Evolutionary conservation across 495 filamentous ascomycete species (phyloP), one percentile per base, ranked within the genome.

Genomic region (Penicillium cinerascens): DNA sequence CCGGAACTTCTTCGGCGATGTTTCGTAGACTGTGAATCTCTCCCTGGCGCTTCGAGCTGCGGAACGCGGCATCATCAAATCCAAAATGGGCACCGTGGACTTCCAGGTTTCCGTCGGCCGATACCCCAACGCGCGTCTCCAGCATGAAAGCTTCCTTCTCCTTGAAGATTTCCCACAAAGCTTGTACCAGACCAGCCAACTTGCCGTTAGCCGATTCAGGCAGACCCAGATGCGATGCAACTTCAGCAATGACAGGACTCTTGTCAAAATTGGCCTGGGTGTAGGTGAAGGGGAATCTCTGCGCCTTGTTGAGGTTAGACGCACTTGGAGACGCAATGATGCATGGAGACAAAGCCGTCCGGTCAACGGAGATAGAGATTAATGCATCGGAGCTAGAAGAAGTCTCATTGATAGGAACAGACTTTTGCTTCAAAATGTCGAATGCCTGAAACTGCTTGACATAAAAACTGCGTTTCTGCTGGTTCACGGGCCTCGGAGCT

Each of bases 51-150:
- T 75, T 75, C 0, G 72, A 74, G 67, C 81, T 86, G 42, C 81
- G 78, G 63, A 82, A 86, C 8, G 88, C 87, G 6, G 89, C 88
- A 68, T 92, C 87, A 67, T 93, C 90, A 67, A 92, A 91, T 27
- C 79, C 79, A 60, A 89, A 84, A 4, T 66, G 70, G 5, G 82
- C 76, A 37, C 71, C 65, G 21, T 73, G 69, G 15, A 87, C 74
- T 43, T 76, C 76, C 7, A 82, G 42, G 3, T 54, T 58, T 15
- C 74, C 71, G n/a, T 70, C 42, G 1, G 67, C 48, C 1, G 74
- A 67, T 15, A 72, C 64, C 9, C 57, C 62, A n/a, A 82, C 55
- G 15, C 68, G 68, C 4, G 75, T 80, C 43, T 81, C 76, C 4
- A 87, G 65, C 2, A 80, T 67, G 55, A 86, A 83, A 0, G 85